Percentiles rank a stretch among this genome's conserved stretches.
These are phyloP conservation scores for Leccinum obscurum DNA, from an alignment of 768 basidiomycete genomes.

Conservation along the genomic window DNA sequence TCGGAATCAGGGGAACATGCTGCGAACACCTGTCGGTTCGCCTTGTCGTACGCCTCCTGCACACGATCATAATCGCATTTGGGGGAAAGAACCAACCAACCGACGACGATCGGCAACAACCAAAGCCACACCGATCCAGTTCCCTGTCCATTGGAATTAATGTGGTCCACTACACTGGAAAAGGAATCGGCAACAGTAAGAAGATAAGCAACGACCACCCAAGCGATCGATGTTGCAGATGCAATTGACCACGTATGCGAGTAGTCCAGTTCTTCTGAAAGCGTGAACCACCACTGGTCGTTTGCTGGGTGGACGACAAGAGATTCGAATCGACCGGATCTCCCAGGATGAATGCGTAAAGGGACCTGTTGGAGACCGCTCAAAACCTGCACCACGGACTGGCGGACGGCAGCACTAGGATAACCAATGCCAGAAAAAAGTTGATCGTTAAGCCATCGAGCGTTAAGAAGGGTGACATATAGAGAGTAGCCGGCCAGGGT, in stretches of 20 bases:
- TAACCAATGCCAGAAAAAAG: constrained; percentile 33
- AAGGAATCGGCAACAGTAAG: constrained; percentile 20
- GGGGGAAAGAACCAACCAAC: constrained; percentile 43
- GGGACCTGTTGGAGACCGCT: constrained; percentile 45
- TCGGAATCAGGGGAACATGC: not conserved
- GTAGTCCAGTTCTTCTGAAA: constrained; percentile 37
- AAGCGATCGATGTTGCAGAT: constrained; percentile 40
- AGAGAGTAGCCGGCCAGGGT: constrained; percentile 47
- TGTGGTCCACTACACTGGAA: constrained; percentile 14
- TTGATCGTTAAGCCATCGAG: constrained; percentile 40
- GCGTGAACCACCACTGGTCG: constrained; percentile 42
- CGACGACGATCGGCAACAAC: constrained; percentile 41
- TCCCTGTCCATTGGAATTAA: constrained; percentile 38
- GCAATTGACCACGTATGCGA: constrained; percentile 43
- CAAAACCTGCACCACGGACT: constrained; percentile 34
- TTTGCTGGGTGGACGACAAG: constrained; percentile 44
- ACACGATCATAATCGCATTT: constrained; percentile 39
- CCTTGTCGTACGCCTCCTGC: constrained; percentile 14
- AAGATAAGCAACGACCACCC: constrained; percentile 46
- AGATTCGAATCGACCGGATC: constrained; percentile 36
- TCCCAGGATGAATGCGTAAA: constrained; percentile 31
- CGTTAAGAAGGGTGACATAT: constrained; percentile 42
- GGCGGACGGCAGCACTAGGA: constrained; percentile 11
- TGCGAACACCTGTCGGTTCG: constrained; percentile 9
- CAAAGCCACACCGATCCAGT: constrained; percentile 45